Conservation (phyloP, 1,284 basidiomycete genomes). For the Ustilago hordei region DNA sequence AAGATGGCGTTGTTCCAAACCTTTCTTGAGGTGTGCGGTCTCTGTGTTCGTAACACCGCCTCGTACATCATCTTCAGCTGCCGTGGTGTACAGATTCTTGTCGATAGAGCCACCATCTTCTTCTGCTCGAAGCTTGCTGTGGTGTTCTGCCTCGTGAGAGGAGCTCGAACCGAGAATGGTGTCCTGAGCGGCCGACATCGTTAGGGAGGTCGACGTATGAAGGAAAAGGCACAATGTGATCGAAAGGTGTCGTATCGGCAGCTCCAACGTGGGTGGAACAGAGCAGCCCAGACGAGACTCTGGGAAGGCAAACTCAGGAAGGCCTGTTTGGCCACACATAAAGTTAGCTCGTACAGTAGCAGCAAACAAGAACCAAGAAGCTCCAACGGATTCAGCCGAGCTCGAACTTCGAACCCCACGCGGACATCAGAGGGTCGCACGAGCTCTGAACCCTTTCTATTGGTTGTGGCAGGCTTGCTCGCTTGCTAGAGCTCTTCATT, state of each 20-base stretch:
- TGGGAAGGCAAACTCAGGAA: conserved; percentile 1
- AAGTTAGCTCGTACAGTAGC: neutral
- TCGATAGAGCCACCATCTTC: conserved; percentile 28
- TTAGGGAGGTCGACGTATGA: neutral
- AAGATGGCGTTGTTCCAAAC: conserved; percentile 54
- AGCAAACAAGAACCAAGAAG: conserved; percentile 1
- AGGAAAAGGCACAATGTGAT: conserved; percentile 4
- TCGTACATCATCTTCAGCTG: conserved; percentile 6
- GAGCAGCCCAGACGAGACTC: neutral
- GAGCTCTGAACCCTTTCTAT: conserved; percentile 12
- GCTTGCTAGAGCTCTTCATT: neutral
- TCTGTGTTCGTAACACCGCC: conserved; percentile 32
- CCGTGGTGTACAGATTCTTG: conserved; percentile 15
- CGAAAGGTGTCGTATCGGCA: neutral
- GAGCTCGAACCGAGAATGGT: conserved; percentile 6
- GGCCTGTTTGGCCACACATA: neutral
- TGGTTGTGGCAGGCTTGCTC: conserved; percentile 8
- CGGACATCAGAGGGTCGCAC: conserved; percentile 9
- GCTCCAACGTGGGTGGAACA: neutral
- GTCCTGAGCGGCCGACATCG: conserved; percentile 16
- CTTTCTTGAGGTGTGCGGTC: conserved; percentile 41
- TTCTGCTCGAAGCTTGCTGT: conserved; percentile 36
- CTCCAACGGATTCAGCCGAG: conserved; percentile 6
- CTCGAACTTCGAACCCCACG: conserved; percentile 5
- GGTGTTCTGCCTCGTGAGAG: conserved; percentile 28